Percentiles rank a stretch among this genome's conserved stretches.
Evolutionary conservation across 2,329 filamentous ascomycete genomes (phyloP).

Genomic region (Colletotrichum cordylinicola): DNA sequence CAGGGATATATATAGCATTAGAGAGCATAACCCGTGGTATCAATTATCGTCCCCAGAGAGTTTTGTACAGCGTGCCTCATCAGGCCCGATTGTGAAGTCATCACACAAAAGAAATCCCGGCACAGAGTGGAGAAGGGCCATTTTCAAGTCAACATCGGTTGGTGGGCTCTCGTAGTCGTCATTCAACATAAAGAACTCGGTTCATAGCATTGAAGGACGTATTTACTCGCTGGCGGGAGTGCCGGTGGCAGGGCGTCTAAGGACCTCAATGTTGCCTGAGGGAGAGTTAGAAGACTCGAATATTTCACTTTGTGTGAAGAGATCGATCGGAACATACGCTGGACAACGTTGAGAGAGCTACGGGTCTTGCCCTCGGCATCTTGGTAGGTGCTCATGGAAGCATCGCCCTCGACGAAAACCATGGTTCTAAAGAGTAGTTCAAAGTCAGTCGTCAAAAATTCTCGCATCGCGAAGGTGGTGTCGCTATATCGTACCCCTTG

Average conservation of each 20-base stretch:
- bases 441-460: not conserved
- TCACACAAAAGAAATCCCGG: not conserved
- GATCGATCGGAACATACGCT: conserved; percentile 68
- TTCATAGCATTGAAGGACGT: not conserved
- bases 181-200: not conserved
- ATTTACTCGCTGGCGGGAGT: conserved; percentile 22
- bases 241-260: conserved; percentile 44
- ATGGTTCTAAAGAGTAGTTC: conserved; percentile 62
- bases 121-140: not conserved
- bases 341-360: conserved; percentile 71
- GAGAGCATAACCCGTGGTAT: conserved; percentile 13
- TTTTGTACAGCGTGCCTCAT: conserved; percentile 14
- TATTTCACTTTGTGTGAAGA: not conserved
- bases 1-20: not conserved
- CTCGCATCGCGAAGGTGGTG: not conserved
- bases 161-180: not conserved
- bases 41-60: conserved; percentile 7
- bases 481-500: conserved; percentile 76
- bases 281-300: conserved; percentile 21
- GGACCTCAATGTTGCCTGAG: conserved; percentile 50
- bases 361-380: conserved; percentile 73
- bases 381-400: conserved; percentile 69
- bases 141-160: conserved; percentile 2
- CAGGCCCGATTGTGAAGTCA: not conserved
- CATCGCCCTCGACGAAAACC: conserved; percentile 86